Evolutionary conservation across 106 monocot species (phyloP), one percentile per base, ranked within the genome.

Genomic region (Vanilla planifolia): DNA sequence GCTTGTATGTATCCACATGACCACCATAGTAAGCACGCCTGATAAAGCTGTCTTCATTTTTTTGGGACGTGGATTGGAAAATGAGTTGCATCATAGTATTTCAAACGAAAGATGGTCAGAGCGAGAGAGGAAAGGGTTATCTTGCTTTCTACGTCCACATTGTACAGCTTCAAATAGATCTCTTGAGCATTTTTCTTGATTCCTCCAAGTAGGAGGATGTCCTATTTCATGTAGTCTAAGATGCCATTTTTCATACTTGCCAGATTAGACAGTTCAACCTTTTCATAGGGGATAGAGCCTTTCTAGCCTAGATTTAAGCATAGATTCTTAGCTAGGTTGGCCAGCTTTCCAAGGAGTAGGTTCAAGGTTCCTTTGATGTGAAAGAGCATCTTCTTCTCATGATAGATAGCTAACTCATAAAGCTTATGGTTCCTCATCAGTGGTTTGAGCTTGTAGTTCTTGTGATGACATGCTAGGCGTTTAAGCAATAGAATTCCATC

Each of bases 21-120:
- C 65, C 63, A 42, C 63, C 63, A 20, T 63, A 63, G 23, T 65
- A 65, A 10, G 23, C 60, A 33, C 48, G 32, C 50, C 51, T 25
- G 15, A 39, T 51, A 65, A 65, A 65, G 43, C 0, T 36, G 51
- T 51, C 50, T 34, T 64, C 40, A 24, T 63, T 63, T 34, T 34
- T 58, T 58, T 35, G 58, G 29, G 33, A 58, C 19, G 33, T 58
- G 58, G 58, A 58, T 58, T 17, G 58, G 58, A n/a, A n/a, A 57
- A 33, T 57, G 30, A 0, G 1, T 57, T 5, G 6, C 3, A 32
- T 57, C 30, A 33, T 57, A 57, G 11, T 30, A 57, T 13, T 57
- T 30, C 29, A 57, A 13, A 57, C 32, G 57, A 57, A 30, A 57
- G 57, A 57, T 57, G 33, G 32, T 33, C 2, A 57, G 57, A 33